Conservation (phyloP, 2,329 filamentous ascomycete genomes). For the Septoria linicola region DNA sequence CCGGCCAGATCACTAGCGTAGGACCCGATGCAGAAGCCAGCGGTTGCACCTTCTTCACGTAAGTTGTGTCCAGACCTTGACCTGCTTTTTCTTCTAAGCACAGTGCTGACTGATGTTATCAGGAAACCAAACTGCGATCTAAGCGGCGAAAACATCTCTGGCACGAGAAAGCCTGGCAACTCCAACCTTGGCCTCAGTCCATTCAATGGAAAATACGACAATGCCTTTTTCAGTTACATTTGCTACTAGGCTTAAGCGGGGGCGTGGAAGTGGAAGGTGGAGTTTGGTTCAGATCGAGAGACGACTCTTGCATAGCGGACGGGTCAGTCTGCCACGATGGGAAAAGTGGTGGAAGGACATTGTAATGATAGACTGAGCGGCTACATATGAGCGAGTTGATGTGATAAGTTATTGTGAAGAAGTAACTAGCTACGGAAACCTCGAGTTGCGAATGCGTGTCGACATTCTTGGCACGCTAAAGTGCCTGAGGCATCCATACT, state of each 20-base stretch:
- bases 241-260: conserved; percentile 17
- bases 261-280: neutral
- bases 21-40: conserved; percentile 22
- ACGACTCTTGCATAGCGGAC: neutral
- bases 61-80: neutral
- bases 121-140: conserved; percentile 19
- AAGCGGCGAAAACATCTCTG: conserved; percentile 12
- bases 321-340: neutral
- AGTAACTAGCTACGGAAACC: no score
- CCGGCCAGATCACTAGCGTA: conserved; percentile 20
- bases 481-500: no score
- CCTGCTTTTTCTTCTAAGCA: neutral
- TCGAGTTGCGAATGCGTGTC: no score
- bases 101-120: neutral
- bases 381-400: no score
- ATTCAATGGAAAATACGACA: conserved; percentile 18
- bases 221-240: conserved; percentile 22
- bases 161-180: conserved; percentile 17
- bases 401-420: no score
- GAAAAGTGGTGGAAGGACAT: no score
- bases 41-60: conserved; percentile 25
- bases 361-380: no score
- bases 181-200: conserved; percentile 14
- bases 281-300: neutral
- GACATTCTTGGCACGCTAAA: no score